Evolutionary conservation across 257 asterid genomes (phyloP), one percentile per base, ranked within the genome.

Genomic region (Thymus mandschuricus): DNA sequence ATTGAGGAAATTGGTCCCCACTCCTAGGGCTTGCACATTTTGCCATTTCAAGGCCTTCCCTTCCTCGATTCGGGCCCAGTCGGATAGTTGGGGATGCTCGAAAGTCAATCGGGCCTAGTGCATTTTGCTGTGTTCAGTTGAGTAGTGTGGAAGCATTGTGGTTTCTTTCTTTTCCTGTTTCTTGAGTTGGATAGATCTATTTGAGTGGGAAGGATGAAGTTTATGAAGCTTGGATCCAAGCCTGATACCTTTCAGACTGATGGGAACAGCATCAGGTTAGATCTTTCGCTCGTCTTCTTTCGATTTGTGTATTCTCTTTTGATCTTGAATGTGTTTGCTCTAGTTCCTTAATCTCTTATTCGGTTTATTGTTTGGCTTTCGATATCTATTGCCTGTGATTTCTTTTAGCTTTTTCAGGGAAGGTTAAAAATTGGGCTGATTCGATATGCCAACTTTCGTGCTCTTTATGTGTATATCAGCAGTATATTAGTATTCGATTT

Each of bases 211-310:
- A 79, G 63, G 79, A 94, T 94, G 99, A 94, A 94, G 99, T 94
- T 89, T 83, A 94, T 94, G 99, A 94, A 94, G 84, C 99, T 94
- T 81, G 97, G 97, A 85, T 94, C 97, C 83, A 94, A 94, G 83
- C 91, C 97, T 3, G 97, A 94, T 81, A 70, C 85, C 8, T 94
- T 94, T 77, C 96, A 91, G 87, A 77, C 90, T 10, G 97, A 89
- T 67, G 97, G 82, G 57, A 83, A 82, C 76, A 80, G 79, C 80
- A 76, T 76, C 78, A 91, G 96, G 97, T 91, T 62, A 83, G 92
- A 82, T 87, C 85, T 76, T 21, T 78, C 56, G 11, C 38, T 69
- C 13, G 34, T 69, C 10, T 0, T 44, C 12, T 44, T 43, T 66
- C 51, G 11, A 51, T 58, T 6, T 34, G 66, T 40, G 62, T 40